These are phyloP conservation scores for Ulvella scutata DNA, from an alignment of 139 green algal genomes.

Conservation along the genomic window DNA sequence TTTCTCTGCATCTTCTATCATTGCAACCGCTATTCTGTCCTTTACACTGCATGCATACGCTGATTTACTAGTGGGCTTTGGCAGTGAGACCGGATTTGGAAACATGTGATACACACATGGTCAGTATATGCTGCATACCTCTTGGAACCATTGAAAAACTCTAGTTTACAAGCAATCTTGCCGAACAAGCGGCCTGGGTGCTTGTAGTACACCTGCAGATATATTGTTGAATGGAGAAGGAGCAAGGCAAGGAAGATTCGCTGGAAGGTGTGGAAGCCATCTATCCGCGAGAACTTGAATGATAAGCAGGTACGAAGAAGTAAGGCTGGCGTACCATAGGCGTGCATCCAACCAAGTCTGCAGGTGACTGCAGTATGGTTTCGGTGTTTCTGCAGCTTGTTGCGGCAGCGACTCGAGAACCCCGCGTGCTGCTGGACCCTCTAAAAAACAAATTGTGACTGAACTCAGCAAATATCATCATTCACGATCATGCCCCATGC, in stretches of 20 bases:
- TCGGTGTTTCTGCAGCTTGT: not conserved
- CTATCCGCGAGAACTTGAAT: not conserved
- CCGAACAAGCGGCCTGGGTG: constrained; percentile 49
- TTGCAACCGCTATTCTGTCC: constrained; percentile 64
- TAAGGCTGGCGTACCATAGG: constrained; percentile 28
- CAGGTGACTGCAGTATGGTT: constrained; percentile 27
- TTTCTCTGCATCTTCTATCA: constrained; percentile 63
- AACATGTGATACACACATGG: not conserved
- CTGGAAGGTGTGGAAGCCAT: no score
- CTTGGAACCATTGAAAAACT: constrained; percentile 44
- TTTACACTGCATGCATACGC: constrained; percentile 52
- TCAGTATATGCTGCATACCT: not conserved
- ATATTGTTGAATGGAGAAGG: not conserved
- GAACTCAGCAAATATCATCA: no score
- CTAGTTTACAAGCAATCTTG: constrained; percentile 78
- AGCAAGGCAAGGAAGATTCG: not conserved
- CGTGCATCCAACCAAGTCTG: constrained; percentile 50
- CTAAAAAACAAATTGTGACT: no score
- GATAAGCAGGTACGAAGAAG: not conserved
- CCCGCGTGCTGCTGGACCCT: no score
- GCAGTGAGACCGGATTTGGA: not conserved
- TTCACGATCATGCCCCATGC: no score
- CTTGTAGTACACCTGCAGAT: constrained; percentile 52
- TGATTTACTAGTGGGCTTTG: no score
- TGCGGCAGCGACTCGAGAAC: not conserved